phyloP scores from a whole-genome alignment of 768 basidiomycete species.

The Melanogaster broomeanus region DNA sequence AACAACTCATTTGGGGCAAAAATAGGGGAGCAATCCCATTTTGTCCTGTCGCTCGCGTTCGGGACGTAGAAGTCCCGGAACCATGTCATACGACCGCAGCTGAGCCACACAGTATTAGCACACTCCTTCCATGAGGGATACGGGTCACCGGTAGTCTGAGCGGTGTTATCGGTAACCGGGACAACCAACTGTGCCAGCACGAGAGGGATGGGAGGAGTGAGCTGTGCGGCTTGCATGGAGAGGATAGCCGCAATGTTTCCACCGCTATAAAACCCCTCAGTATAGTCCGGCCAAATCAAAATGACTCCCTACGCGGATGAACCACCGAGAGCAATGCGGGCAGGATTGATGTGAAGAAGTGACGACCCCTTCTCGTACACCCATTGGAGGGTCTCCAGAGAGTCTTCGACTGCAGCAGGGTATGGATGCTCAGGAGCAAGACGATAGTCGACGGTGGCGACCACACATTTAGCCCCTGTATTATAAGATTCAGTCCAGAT shows the following conservation, averaged over 20 bases:
- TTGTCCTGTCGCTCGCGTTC: slow-evolving; percentile 54
- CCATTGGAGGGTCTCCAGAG: slow-evolving; percentile 39
- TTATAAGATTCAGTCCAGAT: not conserved
- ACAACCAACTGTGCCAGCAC: slow-evolving; percentile 69
- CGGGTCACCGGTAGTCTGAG: slow-evolving; percentile 37
- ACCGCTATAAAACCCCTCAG: slow-evolving; percentile 46
- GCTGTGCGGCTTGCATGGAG: slow-evolving; percentile 60
- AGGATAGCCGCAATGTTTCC: slow-evolving; percentile 72
- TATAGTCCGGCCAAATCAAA: not conserved
- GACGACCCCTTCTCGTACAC: slow-evolving; percentile 41
- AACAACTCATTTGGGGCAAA: slow-evolving; percentile 64
- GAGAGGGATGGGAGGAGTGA: slow-evolving; percentile 51
- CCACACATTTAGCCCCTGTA: slow-evolving; percentile 34
- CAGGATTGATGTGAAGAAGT: slow-evolving; percentile 49
- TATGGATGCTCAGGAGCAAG: slow-evolving; percentile 37
- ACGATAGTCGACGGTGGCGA: slow-evolving; percentile 34
- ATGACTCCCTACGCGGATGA: slow-evolving; percentile 56
- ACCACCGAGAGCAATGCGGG: slow-evolving; percentile 67
- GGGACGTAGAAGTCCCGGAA: slow-evolving; percentile 72
- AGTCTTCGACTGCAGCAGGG: slow-evolving; percentile 35
- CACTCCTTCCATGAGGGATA: slow-evolving; percentile 62
- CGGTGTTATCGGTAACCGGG: slow-evolving; percentile 77
- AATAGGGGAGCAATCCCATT: slow-evolving; percentile 73
- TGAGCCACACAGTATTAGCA: slow-evolving; percentile 60
- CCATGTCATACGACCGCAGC: slow-evolving; percentile 70